Base-by-base conservation (phyloP, 768 basidiomycete species). In the Cubamyces lactineus region DNA sequence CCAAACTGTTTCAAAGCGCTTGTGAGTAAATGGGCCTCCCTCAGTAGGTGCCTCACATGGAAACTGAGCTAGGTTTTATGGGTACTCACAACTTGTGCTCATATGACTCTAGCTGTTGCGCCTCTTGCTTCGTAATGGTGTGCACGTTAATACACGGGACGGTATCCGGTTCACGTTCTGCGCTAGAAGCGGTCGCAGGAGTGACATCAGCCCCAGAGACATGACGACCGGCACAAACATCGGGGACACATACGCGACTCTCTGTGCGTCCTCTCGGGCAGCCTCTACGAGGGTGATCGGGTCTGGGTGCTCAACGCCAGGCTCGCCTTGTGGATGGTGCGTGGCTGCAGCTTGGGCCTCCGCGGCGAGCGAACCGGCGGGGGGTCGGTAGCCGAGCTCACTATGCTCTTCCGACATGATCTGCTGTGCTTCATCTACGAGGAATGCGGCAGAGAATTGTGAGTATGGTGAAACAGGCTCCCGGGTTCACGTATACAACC, bases 271-370 rank as follows among this genome's bases (percentile, higher is more conserved):
- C 23, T 65, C 66, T 13, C 67, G 60, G 7, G 69, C 68, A 19
- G 64, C 69, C 52, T 67, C 59, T 41, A 57, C 65, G 11, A 70
- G 57, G 45, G 52, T 65, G 24, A 61, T 54, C 3, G 64, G 59
- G 16, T 62, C 61, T 1, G 62, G 62, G 7, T 50, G 45, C 38
- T 43, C 34, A 11, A 59, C 61, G 11, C 58, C 61, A 1, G 60
- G 53, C 7, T 57, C 54, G 38, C 61, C 62, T 40, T 66, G 61
- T 2, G 70, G 73, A 54, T 77, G 73, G 53, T 71, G 71, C n/a
- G 72, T 66, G 17, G 76, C 62, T 40, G 59, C 63, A 24, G 65
- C 63, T 57, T 73, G 72, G 4, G 66, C 71, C 38, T 67, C 43
- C 17, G 68, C 70, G 4, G 72, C 68, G 19, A 71, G 60, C 4